Conservation (phyloP, 1,284 basidiomycete species). For the Cutaneotrichosporon dermatis region DNA sequence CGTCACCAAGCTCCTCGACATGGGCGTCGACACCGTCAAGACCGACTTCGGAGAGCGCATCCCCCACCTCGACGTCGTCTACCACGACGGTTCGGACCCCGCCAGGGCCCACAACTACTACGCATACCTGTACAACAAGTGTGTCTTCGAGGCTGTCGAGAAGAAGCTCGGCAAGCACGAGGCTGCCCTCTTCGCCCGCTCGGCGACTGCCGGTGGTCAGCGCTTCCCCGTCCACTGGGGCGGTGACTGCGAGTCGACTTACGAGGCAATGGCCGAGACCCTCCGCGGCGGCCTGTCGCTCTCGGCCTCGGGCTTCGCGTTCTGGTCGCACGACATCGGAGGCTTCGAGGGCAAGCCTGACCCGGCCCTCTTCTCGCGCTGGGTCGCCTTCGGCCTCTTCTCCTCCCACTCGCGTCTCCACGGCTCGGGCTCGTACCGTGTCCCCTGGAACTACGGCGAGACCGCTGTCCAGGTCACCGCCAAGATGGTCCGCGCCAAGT, state of each 20-base stretch:
- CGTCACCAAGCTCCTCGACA: slow-evolving; percentile 59
- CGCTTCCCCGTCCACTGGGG: slow-evolving; percentile 60
- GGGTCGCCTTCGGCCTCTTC: slow-evolving; percentile 60
- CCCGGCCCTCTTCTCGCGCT: slow-evolving; percentile 63
- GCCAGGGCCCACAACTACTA: slow-evolving; percentile 51
- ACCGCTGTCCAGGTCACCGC: slow-evolving; percentile 63
- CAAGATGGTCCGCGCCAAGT: slow-evolving; percentile 63
- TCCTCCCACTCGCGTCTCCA: slow-evolving; percentile 60
- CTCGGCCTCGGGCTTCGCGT: slow-evolving; percentile 64
- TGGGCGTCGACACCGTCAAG: slow-evolving; percentile 61
- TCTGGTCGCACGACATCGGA: slow-evolving; percentile 69
- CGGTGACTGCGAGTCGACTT: slow-evolving; percentile 70
- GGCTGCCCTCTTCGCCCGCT: slow-evolving; percentile 65
- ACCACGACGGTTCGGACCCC: slow-evolving; percentile 66
- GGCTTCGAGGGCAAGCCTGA: slow-evolving; percentile 57
- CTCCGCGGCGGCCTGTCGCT: slow-evolving; percentile 64
- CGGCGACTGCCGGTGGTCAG: slow-evolving; percentile 64
- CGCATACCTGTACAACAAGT: slow-evolving; percentile 63
- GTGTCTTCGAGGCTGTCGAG: slow-evolving; percentile 62
- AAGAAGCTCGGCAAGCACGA: slow-evolving; percentile 60
- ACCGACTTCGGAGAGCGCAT: slow-evolving; percentile 66
- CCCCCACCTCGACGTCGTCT: slow-evolving; percentile 60
- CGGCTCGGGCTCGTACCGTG: slow-evolving; percentile 65
- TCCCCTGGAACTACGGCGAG: slow-evolving; percentile 71
- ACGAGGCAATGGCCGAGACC: slow-evolving; percentile 71